Conservation (phyloP, 2,329 filamentous ascomycete genomes). For the Hypoxylon sp. region DNA sequence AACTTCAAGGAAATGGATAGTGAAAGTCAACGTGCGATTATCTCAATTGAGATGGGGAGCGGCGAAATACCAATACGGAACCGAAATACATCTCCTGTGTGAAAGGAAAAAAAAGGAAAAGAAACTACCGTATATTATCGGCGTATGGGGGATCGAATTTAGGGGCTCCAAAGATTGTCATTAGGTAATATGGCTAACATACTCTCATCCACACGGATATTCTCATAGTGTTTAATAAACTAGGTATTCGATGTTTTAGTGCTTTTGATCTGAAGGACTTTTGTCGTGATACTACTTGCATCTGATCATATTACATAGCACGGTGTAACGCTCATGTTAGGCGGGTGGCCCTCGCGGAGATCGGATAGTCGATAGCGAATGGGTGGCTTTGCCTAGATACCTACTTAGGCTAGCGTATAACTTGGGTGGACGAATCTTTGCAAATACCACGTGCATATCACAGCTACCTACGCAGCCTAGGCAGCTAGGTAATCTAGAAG, state of each 20-base stretch:
- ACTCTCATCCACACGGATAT: constrained; percentile 13
- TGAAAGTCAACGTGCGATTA: constrained; percentile 36
- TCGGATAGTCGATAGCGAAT: not conserved
- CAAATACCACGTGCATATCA: not conserved
- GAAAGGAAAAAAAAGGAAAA: not conserved
- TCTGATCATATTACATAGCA: not conserved
- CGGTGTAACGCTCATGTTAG: not conserved
- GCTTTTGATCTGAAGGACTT: not conserved
- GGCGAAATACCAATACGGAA: constrained; percentile 9
- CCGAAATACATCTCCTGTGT: constrained; percentile 14
- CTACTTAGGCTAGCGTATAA: not conserved
- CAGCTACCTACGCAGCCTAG: too few relatives aligned
- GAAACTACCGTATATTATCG: not conserved
- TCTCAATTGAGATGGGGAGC: constrained; percentile 23
- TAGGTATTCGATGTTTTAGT: not conserved
- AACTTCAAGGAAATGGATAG: constrained; percentile 9
- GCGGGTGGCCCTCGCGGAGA: not conserved
- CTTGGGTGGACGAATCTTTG: too few relatives aligned
- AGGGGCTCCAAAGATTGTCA: constrained; percentile 1
- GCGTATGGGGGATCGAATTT: not conserved
- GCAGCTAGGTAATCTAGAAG: not conserved
- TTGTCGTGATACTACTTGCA: not conserved
- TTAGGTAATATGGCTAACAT: constrained; percentile 10
- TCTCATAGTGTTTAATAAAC: constrained; percentile 19
- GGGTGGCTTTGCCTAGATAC: not conserved